Evolutionary conservation across 768 basidiomycete genomes (phyloP).

Genomic region (Psilocybe azurescens): DNA sequence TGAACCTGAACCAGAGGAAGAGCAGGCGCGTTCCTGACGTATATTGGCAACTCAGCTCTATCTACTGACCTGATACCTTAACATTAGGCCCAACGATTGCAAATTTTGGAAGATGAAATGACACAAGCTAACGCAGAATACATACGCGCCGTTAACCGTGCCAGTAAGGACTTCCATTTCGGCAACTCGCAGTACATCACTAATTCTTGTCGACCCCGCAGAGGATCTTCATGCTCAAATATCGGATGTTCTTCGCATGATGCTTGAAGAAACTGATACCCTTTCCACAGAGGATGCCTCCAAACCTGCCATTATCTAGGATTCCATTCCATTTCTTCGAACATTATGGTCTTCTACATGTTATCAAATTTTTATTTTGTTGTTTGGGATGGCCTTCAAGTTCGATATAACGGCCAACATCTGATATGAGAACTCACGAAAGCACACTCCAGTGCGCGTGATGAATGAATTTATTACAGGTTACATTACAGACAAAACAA

Average conservation of each 20-base stretch:
- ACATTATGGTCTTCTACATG: background rate
- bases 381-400: background rate
- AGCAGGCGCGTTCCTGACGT: constrained; percentile 53
- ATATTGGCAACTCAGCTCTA: background rate
- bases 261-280: constrained; percentile 59
- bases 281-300: background rate
- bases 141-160: constrained; percentile 67
- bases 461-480: background rate
- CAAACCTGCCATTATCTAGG: background rate
- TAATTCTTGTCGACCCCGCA: constrained; percentile 27
- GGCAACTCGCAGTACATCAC: background rate
- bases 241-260: constrained; percentile 57
- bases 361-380: background rate
- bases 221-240: constrained; percentile 67
- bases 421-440: too few species aligned
- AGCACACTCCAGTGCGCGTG: too few species aligned
- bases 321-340: background rate
- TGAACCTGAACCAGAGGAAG: constrained; percentile 77
- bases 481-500: background rate
- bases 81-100: constrained; percentile 66
- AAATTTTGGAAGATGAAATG: constrained; percentile 74
- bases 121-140: constrained; percentile 78
- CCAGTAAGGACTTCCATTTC: constrained; percentile 58
- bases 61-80: background rate
- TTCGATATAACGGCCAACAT: background rate